Conservation (phyloP, 2,329 filamentous ascomycete species). For the Fusarium sp. region DNA sequence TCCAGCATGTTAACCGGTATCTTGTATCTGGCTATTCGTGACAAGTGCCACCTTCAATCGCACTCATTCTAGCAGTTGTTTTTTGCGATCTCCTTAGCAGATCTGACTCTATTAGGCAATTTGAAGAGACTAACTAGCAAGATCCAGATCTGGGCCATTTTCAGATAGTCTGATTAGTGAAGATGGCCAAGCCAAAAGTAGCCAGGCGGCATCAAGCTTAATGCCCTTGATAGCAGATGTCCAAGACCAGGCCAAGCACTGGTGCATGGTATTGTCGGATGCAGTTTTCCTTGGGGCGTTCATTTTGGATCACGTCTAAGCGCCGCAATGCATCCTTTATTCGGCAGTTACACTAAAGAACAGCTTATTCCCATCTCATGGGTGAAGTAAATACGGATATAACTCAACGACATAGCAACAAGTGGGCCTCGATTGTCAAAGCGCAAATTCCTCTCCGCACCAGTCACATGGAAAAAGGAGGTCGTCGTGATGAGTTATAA, state of each 20-base stretch:
- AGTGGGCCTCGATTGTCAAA: conserved; percentile 21
- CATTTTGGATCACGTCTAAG: neutral
- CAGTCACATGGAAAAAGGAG: neutral
- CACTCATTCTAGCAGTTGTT: neutral
- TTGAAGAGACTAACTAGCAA: conserved; percentile 5
- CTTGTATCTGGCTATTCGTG: neutral
- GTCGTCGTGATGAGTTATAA: conserved; percentile 6
- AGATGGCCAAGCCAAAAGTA: conserved; percentile 16
- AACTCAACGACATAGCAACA: neutral
- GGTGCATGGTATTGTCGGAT: neutral
- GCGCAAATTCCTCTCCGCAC: conserved; percentile 18
- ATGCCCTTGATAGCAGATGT: conserved; percentile 1
- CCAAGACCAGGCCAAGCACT: neutral
- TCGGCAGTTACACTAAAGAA: conserved; percentile 9
- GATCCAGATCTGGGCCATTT: conserved; percentile 3
- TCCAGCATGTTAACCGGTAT: neutral
- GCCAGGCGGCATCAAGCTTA: conserved; percentile 10
- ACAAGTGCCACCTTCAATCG: neutral
- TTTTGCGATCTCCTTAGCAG: neutral
- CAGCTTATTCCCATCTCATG: conserved; percentile 7
- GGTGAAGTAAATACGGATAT: conserved; percentile 13
- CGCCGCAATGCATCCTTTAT: neutral
- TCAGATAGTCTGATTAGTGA: conserved; percentile 13
- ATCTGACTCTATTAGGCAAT: conserved; percentile 21
- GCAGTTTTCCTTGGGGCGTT: neutral